A percentile compares a stretch with the other conserved stretches of the same genome.
Conservation (phyloP, 176 grass and related monocot genomes). For the Rhynchospora pubera region DNA sequence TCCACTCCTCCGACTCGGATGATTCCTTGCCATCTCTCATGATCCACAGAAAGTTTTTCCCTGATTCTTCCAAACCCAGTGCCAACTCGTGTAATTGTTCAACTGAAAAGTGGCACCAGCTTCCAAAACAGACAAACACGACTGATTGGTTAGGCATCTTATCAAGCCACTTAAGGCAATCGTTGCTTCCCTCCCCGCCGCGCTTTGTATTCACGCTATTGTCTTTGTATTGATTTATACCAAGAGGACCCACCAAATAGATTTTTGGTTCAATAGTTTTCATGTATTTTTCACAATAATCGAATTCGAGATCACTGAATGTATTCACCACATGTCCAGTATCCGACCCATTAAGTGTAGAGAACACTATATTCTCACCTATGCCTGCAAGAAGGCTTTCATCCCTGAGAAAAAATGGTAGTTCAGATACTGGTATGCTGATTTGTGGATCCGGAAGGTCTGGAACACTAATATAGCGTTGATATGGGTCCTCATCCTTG, state of each 20-base stretch:
- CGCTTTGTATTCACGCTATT: background rate
- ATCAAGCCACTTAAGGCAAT: constrained; percentile 25
- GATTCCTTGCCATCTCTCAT: background rate
- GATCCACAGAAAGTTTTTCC: constrained; percentile 33
- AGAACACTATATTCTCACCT: accelerated
- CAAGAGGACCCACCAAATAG: constrained; percentile 31
- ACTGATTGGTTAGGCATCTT: constrained; percentile 9
- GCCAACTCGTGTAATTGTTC: constrained; percentile 32
- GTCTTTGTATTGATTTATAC: background rate
- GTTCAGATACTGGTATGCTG: constrained; percentile 1
- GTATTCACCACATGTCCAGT: background rate
- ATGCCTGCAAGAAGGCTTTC: background rate
- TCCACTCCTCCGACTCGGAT: too few species aligned
- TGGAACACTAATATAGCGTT: background rate
- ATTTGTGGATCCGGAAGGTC: constrained; percentile 4
- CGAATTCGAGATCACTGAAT: constrained; percentile 15
- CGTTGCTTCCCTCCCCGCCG: background rate
- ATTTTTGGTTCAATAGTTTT: background rate
- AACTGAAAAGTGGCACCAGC: constrained; percentile 4
- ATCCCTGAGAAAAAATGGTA: constrained; percentile 15
- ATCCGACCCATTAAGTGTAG: background rate
- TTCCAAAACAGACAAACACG: constrained; percentile 38
- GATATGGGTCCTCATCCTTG: background rate
- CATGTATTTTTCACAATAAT: background rate
- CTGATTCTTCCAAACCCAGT: constrained; percentile 31